Base-by-base conservation (phyloP, 108 stramenopile genomes). In the Pseudonitzschia pungens region DNA sequence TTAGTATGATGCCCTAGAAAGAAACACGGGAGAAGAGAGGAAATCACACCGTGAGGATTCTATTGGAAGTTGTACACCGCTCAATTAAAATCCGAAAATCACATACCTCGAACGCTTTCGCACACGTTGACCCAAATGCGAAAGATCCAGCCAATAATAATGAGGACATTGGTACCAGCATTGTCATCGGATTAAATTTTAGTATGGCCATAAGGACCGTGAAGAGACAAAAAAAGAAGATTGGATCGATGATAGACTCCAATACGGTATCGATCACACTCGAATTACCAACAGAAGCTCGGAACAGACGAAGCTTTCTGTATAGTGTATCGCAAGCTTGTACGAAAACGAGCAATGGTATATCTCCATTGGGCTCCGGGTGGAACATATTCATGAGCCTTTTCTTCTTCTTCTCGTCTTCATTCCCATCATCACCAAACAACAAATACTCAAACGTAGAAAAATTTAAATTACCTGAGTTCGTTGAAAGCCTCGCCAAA, bases 91-190 rank as follows among this genome's bases (percentile, higher is more conserved):
- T 18, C 71, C 73, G 52, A 66, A 83, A 80, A 48, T 48, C 45
- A 48, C 45, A 18, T 48, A 48, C 45, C 80, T 90, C 89, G 42
- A 93, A 83, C 8, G 83, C 68, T 67, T 89, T 89, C 21, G 87
- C 83, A 27, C 78, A 83, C 7, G 79, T 82, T 15, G 88, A 77
- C 4, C 93, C 90, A 36, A 94, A 71, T 12, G 89, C 89, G 73
- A 94, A 92, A 4, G 89, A 83, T 63, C 90, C 79, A 0, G 88
- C 83, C 22, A 94, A 86, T 42, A 91, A 22, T 7, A 93, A 69
- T 18, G 90, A 87, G 7, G 86, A 83, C 52, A 90, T 40, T 15
- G 90, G 86, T 18, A 89, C 84, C 9, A 93, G 76, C 24, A 93
- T 73, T 26, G 88, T 83, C 86, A 85, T 87, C 2, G 91, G 93